Evolutionary conservation across 345 rosid genomes (phyloP), one percentile per base, ranked within the genome.

Genomic region (Microthlaspi erraticum): DNA sequence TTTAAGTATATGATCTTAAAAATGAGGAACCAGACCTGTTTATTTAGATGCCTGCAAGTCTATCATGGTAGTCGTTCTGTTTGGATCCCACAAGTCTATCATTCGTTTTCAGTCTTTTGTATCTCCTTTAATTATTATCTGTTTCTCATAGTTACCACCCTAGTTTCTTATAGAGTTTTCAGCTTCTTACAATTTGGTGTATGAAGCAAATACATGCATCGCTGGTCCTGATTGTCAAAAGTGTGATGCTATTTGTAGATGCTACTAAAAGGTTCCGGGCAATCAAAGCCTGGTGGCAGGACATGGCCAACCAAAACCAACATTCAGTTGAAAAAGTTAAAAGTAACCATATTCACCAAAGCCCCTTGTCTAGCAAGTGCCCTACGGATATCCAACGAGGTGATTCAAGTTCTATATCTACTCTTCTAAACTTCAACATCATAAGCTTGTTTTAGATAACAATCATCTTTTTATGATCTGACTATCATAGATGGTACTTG

Each of bases 231-330:
- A 74, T 19, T 51, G 29, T 78, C 51, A 45, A 46, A 64, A 33
- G 13, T 51, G 13, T 42, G 34, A 60, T 66, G 54, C 56, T 51
- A 57, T 46, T 56, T 79, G 75, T 83, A 86, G 98, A 86, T 79
- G 88, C 91, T 71, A 80, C 82, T 5, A 86, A 74, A 65, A 91
- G 71, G 70, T 93, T 91, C 78, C 86, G 79, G 73, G 91, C 91
- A 37, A 85, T 93, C 62, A 90, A 84, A 76, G 85, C 94, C 64
- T 91, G 98, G 97, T 93, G 98, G 98, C 94, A 72, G 80, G 86
- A 83, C 53, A 88, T 91, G 96, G 87, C 91, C 37, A 89, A 76
- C 74, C 75, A 70, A 70, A 87, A 80, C 75, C 77, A 68, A 48
- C 80, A 12, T 37, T 59, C 79, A 71, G 76, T 64, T 66, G 63